These are phyloP conservation scores for Vitis labrusca DNA, from an alignment of 164 flowering plant species.

Conservation along the genomic window DNA sequence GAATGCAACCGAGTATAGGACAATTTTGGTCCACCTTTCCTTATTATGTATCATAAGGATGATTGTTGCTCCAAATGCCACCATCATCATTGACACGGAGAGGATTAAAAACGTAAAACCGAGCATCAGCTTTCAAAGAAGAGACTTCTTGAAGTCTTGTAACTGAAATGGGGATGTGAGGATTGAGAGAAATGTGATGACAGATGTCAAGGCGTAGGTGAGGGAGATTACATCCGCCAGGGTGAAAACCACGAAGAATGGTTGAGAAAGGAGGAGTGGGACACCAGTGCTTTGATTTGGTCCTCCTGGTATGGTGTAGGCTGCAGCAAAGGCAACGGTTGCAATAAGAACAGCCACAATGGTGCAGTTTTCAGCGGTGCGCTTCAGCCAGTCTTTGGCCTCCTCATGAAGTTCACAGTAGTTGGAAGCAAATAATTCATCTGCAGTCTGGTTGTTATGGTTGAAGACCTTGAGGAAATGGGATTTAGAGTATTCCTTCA, in stretches of 20 bases:
- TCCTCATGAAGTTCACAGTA: no score
- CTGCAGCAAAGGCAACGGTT: slow-evolving; percentile 21
- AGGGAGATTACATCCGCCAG: slow-evolving; percentile 13
- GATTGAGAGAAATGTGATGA: slow-evolving; percentile 23
- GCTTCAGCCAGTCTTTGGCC: slow-evolving; percentile 13
- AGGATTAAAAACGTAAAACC: slow-evolving; percentile 19
- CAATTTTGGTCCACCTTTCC: neutral
- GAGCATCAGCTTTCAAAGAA: slow-evolving; percentile 7
- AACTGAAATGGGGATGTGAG: slow-evolving; percentile 13
- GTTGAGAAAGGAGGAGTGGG: slow-evolving; percentile 8
- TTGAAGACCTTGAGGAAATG: no score
- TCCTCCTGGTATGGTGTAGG: slow-evolving; percentile 20
- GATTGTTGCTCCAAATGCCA: slow-evolving; percentile 3
- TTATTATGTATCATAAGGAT: neutral
- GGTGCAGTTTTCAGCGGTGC: slow-evolving; percentile 13
- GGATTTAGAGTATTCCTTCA: no score
- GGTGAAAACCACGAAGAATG: slow-evolving; percentile 15
- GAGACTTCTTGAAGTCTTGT: neutral
- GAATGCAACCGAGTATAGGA: neutral
- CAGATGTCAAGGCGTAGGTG: slow-evolving; percentile 12
- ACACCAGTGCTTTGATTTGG: slow-evolving; percentile 6
- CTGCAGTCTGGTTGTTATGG: no score
- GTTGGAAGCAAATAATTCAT: no score
- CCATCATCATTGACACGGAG: slow-evolving; percentile 12
- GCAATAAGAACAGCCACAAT: slow-evolving; percentile 15